Base-by-base conservation (phyloP, 352 stramenopile species). In the Globisporangium splendens region DNA sequence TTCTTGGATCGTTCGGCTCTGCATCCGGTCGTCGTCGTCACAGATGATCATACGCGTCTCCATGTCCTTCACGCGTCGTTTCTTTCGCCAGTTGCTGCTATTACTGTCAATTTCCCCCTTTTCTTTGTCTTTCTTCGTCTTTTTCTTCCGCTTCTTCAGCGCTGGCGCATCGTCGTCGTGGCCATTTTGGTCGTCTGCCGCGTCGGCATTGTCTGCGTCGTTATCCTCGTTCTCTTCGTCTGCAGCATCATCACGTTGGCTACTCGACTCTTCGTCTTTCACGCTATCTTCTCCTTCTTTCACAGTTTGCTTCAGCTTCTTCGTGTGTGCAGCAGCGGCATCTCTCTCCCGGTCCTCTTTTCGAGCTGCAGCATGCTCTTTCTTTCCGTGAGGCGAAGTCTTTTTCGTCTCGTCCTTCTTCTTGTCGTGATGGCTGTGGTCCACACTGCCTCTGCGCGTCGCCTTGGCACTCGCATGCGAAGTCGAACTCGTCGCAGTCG, bases 31-130 rank as follows among this genome's bases (percentile, higher is more conserved):
- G 70, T 93, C 81, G 21, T 93, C 81, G 51, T 95, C 86, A 56
- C 86, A 91, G 46, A 95, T 91, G 71, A 95, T 95, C 57, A 93
- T 76, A 18, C 77, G 61, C 63, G 77, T 76, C 57, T 89, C 78
- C 38, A 73, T 73, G n/a, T 82, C 70, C 24, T 55, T 44, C 39
- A 75, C 78, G 21, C 72, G 70, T 39, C 73, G 67, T 50, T 78
- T 65, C 46, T 86, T 86, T 38, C 65, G 63, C 18, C 54, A 61
- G 3, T 12, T 54, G 39, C 35, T 61, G 41, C 60, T 66, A n/a
- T n/a, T n/a, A 38, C 44, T 55, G 28, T 41, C 14, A n/a, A 33
- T 13, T 35, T 55, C 56, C 61, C 46, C 38, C 24, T 61, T 21
- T 51, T 51, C 14, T 51, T 22, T 51, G 15, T 61, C 52, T 46